Conservation (phyloP, 140 eudicot species). For the Senecio squalidus region DNA sequence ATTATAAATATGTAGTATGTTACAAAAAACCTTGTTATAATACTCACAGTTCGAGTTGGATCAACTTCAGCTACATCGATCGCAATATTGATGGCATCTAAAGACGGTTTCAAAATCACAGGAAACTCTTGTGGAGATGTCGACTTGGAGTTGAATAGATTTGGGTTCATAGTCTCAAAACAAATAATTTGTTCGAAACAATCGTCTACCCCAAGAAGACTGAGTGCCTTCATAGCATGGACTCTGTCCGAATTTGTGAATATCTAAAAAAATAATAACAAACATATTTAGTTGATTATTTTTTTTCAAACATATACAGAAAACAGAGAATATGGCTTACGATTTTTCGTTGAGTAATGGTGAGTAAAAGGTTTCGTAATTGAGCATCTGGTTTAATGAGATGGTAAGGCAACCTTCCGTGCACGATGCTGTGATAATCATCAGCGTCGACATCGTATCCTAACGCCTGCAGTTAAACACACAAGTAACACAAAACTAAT, state of each 20-base stretch:
- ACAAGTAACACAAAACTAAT: background rate
- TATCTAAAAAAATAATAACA: constrained; percentile 31
- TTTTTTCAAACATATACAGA: background rate
- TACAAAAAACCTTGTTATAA: too few species aligned
- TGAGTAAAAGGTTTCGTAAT: constrained; percentile 52
- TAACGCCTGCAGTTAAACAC: constrained; percentile 45
- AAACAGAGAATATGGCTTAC: constrained; percentile 23
- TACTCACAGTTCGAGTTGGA: constrained; percentile 74
- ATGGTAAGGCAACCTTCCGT: constrained; percentile 93
- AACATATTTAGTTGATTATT: background rate
- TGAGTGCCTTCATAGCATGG: constrained; percentile 72
- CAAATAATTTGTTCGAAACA: constrained; percentile 84
- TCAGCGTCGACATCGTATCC: constrained; percentile 71
- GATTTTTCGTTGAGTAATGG: constrained; percentile 73
- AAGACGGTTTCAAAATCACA: constrained; percentile 74
- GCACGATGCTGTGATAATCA: constrained; percentile 90
- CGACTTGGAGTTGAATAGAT: constrained; percentile 43
- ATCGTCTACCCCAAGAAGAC: constrained; percentile 65
- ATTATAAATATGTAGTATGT: background rate
- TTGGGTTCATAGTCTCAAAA: constrained; percentile 85
- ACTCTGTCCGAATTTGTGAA: constrained; percentile 81
- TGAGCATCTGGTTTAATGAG: constrained; percentile 70
- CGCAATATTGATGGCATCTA: constrained; percentile 73
- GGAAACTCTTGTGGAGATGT: constrained; percentile 67
- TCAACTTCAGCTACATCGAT: constrained; percentile 55